These are phyloP conservation scores for Calonectria hawksworthii DNA, from an alignment of 2,329 filamentous ascomycete species.

Conservation along the genomic window DNA sequence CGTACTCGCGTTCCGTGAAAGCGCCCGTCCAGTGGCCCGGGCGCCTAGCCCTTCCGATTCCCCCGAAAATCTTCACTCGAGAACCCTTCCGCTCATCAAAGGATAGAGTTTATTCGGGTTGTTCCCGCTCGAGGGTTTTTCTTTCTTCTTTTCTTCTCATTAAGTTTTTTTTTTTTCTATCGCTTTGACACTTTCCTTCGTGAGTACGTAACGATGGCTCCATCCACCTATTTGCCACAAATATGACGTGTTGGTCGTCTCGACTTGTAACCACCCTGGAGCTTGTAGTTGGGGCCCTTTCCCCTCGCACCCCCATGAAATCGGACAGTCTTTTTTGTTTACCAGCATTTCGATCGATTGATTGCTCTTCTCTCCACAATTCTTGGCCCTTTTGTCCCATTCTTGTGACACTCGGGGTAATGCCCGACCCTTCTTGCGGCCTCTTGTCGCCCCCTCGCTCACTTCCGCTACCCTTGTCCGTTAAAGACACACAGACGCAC, in stretches of 20 bases:
- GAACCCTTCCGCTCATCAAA: constrained; percentile 9
- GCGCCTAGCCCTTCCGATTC: constrained; percentile 23
- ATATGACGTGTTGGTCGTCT: constrained; percentile 3
- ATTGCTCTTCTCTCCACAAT: not conserved
- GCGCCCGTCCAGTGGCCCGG: constrained; percentile 38
- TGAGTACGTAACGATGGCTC: not conserved
- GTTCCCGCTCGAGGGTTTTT: not conserved
- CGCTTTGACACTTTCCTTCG: not conserved
- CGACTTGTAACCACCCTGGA: constrained; percentile 6
- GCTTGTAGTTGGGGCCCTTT: not conserved
- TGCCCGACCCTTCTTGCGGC: not conserved
- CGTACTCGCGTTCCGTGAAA: constrained; percentile 23
- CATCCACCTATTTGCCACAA: constrained; percentile 3
- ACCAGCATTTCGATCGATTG: not conserved
- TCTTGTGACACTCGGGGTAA: constrained; percentile 25
- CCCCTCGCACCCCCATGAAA: not conserved
- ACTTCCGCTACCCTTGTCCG: constrained; percentile 25
- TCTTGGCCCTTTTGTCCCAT: not conserved
- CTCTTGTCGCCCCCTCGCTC: constrained; percentile 28
- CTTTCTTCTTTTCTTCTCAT: not conserved
- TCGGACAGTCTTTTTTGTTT: not conserved
- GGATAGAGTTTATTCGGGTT: constrained; percentile 1
- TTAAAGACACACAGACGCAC: constrained; percentile 34
- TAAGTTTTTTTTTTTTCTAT: not conserved
- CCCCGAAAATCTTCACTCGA: constrained; percentile 16